These are phyloP conservation scores for Raphanus sativus DNA, from an alignment of 345 rosid species.

Conservation along the genomic window DNA sequence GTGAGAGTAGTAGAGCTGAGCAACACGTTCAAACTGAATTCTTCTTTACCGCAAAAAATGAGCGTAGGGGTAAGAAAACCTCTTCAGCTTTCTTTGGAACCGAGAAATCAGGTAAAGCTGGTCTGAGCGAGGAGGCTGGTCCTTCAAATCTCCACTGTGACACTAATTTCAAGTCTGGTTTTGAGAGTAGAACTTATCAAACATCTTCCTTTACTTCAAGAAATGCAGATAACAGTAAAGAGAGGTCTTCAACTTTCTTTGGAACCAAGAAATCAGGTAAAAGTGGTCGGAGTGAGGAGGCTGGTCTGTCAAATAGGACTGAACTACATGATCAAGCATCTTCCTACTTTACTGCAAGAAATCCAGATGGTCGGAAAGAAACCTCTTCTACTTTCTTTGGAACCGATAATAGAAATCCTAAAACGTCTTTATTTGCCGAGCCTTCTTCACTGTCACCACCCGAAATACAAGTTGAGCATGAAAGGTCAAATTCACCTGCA, in stretches of 20 bases:
- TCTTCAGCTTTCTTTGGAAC: conserved; percentile 26
- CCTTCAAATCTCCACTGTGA: conserved; percentile 22
- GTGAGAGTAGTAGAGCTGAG: conserved; percentile 30
- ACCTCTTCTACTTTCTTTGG: conserved; percentile 25
- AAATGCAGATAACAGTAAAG: conserved; percentile 28
- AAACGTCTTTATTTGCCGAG: conserved; percentile 22
- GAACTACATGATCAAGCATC: conserved; percentile 30
- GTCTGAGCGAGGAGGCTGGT: conserved; percentile 26
- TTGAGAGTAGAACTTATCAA: conserved; percentile 31
- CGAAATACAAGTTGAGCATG: conserved; percentile 32
- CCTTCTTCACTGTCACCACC: conserved; percentile 28
- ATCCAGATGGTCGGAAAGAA: conserved; percentile 30
- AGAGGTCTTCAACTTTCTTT: conserved; percentile 19
- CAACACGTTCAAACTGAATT: conserved; percentile 25
- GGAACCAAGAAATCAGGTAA: conserved; percentile 15
- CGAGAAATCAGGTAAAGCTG: conserved; percentile 25
- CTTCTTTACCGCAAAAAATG: conserved; percentile 31
- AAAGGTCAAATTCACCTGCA: conserved; percentile 21
- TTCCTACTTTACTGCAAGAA: conserved; percentile 31
- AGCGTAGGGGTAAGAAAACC: conserved; percentile 27
- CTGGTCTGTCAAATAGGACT: conserved; percentile 26
- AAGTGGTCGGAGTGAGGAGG: conserved; percentile 32
- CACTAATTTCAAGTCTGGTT: conserved; percentile 24
- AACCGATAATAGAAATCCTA: conserved; percentile 26
- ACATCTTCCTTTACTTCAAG: conserved; percentile 31